Evolutionary conservation across 345 rosid genomes (phyloP).

Genomic region (Syzygium aqueum): DNA sequence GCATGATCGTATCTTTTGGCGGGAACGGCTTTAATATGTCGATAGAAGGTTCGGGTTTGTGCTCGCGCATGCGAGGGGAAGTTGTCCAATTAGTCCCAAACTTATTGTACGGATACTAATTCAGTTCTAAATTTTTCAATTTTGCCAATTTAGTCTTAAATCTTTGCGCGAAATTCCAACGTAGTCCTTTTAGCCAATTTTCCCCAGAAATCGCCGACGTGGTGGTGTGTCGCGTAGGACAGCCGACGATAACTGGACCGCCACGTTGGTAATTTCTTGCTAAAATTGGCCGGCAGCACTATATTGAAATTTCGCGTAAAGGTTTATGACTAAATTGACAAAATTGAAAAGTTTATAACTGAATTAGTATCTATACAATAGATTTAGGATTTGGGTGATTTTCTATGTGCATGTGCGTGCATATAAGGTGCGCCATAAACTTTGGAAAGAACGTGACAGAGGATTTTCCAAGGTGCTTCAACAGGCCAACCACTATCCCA

Average conservation of each 20-base stretch:
- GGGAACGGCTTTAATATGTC: neutral
- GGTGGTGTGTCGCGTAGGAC: no score
- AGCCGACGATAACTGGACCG: no score
- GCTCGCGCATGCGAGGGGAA: neutral
- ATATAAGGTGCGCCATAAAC: neutral
- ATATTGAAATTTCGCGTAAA: neutral
- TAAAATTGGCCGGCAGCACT: accelerated
- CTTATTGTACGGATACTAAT: neutral
- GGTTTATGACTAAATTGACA: neutral
- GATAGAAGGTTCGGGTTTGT: neutral
- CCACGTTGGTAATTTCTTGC: no score
- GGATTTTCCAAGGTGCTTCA: neutral
- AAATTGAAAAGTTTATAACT: neutral
- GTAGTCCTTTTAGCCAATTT: neutral
- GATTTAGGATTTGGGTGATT: neutral
- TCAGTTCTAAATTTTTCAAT: neutral
- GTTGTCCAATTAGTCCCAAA: neutral
- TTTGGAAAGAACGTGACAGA: no score
- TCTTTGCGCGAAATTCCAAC: accelerated
- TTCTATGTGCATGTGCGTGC: neutral
- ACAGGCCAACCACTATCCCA: neutral
- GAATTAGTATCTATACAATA: accelerated
- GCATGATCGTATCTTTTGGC: neutral
- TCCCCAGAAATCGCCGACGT: neutral
- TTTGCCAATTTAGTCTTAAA: neutral